Evolutionary conservation across 2,329 filamentous ascomycete species (phyloP).

Genomic region (Cladosporium sp.): DNA sequence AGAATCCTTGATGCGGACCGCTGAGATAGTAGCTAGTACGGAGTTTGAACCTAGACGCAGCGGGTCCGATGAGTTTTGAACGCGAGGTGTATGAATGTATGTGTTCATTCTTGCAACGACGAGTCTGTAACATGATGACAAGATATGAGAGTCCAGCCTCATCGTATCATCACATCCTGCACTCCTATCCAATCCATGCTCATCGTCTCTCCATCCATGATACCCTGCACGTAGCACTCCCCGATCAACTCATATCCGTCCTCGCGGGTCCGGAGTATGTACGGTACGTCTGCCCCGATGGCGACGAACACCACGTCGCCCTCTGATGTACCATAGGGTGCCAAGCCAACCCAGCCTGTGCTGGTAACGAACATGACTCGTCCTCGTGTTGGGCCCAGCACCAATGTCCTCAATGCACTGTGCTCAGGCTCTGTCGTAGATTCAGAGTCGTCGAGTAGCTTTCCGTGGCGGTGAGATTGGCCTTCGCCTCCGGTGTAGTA

Average conservation of each 20-base stretch:
- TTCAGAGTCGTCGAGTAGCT: conserved; percentile 31
- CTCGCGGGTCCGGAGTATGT: conserved; percentile 24
- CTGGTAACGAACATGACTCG: conserved; percentile 31
- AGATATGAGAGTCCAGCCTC: conserved; percentile 7
- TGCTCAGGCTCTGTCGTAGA: conserved; percentile 22
- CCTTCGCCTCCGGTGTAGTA: conserved; percentile 25
- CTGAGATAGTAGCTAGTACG: too few relatives aligned
- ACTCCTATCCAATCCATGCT: conserved; percentile 24
- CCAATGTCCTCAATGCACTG: conserved; percentile 30
- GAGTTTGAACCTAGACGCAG: too few relatives aligned
- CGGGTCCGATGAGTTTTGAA: too few relatives aligned
- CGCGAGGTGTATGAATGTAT: too few relatives aligned
- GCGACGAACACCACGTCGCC: conserved; percentile 34
- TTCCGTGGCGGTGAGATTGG: conserved; percentile 22
- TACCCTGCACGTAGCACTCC: conserved; percentile 37
- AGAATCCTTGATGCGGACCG: too few relatives aligned
- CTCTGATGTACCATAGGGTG: conserved; percentile 28
- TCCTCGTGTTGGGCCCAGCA: conserved; percentile 31
- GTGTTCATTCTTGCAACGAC: too few relatives aligned
- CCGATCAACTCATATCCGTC: conserved; percentile 32
- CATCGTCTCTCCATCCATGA: conserved; percentile 36
- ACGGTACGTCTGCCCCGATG: conserved; percentile 30
- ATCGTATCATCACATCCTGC: conserved; percentile 28
- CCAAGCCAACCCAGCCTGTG: conserved; percentile 32
- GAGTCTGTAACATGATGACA: too few relatives aligned